Evolutionary conservation across 345 rosid species (phyloP), one percentile per base, ranked within the genome.

Genomic region (Pistacia vera): DNA sequence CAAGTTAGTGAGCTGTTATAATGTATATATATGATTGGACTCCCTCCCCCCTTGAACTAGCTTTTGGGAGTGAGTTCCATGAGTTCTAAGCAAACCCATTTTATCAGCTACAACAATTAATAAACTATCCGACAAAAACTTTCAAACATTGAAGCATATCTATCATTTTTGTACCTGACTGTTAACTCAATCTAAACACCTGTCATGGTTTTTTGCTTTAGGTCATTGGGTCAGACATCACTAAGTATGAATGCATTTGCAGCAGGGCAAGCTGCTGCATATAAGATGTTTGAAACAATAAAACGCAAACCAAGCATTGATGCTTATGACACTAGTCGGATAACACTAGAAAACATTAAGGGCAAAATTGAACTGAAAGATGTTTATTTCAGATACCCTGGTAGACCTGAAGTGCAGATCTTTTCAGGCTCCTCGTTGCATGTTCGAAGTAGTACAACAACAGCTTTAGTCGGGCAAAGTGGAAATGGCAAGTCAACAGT

Each of bases 401-500:
- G 91, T 1, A 91, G 95, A 81, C 95, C 91, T 3, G 93, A 91
- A 7, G 80, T 87, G 46, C 87, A 85, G 75, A 86, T 91, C 71
- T 89, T 91, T 63, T 77, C 86, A 49, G 93, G 95, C 36, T 91
- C 89, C 82, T 86, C 91, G 3, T 68, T 91, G 72, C 44, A 72
- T 20, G 84, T 89, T 28, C 86, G 83, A 0, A 85, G 89, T 6
- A 93, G 91, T 7, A 83, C 81, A 73, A 91, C 91, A 35, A 84
- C 86, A 54, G 93, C 95, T 54, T 75, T 91, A 30, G 93, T 91
- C 13, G 95, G 95, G n/a, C 93, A 89, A 51, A 91, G 95, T 68
- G 95, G 95, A 17, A 91, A 93, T 56, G 95, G 95, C 13, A 91
- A 91, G 77, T 91, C 95, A 35, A 91, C 95, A 4, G 91, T 91